A percentile compares a stretch with the other conserved stretches of the same genome.
Conservation (phyloP, 768 basidiomycete genomes). For the Xanthoconium stramineum region DNA sequence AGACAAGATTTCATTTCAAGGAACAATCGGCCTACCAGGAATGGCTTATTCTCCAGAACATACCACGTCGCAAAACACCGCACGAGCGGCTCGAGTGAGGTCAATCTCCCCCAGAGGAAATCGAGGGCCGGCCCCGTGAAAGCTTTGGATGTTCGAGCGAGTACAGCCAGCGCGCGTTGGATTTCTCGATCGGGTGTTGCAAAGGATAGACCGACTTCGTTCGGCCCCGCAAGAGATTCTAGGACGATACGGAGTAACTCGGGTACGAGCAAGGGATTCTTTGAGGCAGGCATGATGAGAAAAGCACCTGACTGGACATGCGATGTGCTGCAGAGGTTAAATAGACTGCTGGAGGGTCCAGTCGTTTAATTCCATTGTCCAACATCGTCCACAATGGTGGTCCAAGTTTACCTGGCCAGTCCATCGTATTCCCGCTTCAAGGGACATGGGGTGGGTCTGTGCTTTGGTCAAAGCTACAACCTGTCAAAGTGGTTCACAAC, state of each 20-base stretch:
- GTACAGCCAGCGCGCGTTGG: not conserved
- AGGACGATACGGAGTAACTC: not conserved
- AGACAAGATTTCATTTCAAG: not conserved
- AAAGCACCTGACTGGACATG: no score
- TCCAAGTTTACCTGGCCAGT: not conserved
- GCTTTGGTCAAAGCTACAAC: no score
- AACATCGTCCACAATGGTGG: not conserved
- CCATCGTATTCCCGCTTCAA: not conserved
- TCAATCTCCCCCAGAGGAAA: not conserved
- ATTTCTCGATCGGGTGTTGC: not conserved
- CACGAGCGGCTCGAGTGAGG: no score
- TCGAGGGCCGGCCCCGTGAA: not conserved
- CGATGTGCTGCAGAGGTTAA: not conserved
- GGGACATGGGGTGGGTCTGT: no score
- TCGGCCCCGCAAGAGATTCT: not conserved
- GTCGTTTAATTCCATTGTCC: not conserved
- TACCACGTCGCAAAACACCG: not conserved
- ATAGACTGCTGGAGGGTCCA: not conserved
- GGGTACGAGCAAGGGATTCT: not conserved
- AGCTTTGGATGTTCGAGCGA: constrained; percentile 2
- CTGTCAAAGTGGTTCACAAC: no score
- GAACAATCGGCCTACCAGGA: not conserved
- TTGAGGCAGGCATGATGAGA: not conserved
- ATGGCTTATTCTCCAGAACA: no score
- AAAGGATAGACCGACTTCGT: not conserved